Evolutionary conservation across 2,329 filamentous ascomycete genomes (phyloP), one percentile per base, ranked within the genome.

Genomic region (Penicillium sp.): DNA sequence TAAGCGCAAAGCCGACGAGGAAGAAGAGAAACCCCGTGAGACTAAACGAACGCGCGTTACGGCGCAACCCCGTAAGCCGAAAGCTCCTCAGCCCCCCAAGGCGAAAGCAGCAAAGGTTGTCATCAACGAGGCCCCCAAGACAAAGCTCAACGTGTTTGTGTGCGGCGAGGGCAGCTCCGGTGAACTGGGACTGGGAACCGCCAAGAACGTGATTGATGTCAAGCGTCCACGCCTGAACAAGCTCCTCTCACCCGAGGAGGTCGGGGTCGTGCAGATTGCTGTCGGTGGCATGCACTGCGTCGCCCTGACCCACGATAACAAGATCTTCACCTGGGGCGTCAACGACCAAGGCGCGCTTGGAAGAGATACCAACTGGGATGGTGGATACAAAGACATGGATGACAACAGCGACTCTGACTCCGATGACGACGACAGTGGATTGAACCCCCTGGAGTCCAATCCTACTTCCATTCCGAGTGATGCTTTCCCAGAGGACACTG

Each of bases 281-380:
- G 86, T 87, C 56, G 90, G 90, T 56, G 90, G 89, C 53, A 93
- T 95, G 89, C 90, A 95, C 74, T 86, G 82, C 48, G 79, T 88
- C 58, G 89, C 87, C 3, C 76, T 94, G 48, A 93, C 90, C 46
- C 82, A 86, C 62, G 88, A 93, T 72, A 90, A 92, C 78, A 87
- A 86, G 75, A 88, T 95, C 62, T 77, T 91, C 50, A 92, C 89
- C 27, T 95, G 90, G 90, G 90, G 90, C 50, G 90, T 94, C 63
- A 94, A 94, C 69, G 90, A 95, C 67, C 86, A 92, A 67, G 88
- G 88, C 58, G 89, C 90, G 8, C 81, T 95, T 36, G 90, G 90
- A 40, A 82, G 90, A 67, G 83, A 89, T 67, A 92, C 88, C 3
- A 76, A 76, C 11, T 88, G 86, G 81, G 83, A 87, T 2, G 87